Evolutionary conservation across 352 stramenopile genomes (phyloP).

Genomic region (Globisporangium takayamanum): DNA sequence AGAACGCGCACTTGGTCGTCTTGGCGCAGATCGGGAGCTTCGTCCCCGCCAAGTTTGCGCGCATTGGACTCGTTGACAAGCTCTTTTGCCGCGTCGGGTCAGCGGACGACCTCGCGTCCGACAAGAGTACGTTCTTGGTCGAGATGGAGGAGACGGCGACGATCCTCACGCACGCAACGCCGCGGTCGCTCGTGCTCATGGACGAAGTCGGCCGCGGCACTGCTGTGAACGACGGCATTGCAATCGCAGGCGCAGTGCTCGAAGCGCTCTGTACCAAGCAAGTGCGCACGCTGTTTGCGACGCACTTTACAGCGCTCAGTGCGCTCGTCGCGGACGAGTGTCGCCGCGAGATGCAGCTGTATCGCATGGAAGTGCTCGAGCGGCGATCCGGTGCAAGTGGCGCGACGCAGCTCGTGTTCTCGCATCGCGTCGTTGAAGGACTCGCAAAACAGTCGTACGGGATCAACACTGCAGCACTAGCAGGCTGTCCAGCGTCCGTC

Average conservation of each 20-base stretch:
- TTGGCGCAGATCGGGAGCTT: conserved; percentile 81
- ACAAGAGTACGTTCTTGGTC: conserved; percentile 84
- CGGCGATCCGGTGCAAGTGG: conserved; percentile 7
- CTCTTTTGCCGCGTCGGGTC: conserved; percentile 81
- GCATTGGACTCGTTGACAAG: conserved; percentile 68
- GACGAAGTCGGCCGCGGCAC: conserved; percentile 85
- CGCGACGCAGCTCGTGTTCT: conserved; percentile 49
- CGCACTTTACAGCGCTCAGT: conserved; percentile 73
- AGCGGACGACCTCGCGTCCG: conserved; percentile 67
- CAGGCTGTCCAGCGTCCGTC: conserved; percentile 49
- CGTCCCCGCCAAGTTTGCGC: conserved; percentile 66
- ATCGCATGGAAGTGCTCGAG: conserved; percentile 69
- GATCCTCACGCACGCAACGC: conserved; percentile 66
- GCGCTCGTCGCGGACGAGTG: conserved; percentile 29
- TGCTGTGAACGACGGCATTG: conserved; percentile 65
- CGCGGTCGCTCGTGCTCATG: conserved; percentile 81
- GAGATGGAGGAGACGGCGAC: conserved; percentile 86
- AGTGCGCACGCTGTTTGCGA: conserved; percentile 72
- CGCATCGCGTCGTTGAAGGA: conserved; percentile 65
- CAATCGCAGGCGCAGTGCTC: conserved; percentile 74
- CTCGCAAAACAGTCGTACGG: conserved; percentile 71
- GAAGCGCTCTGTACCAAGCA: conserved; percentile 55
- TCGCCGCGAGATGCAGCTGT: conserved; percentile 33
- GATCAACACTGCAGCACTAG: conserved; percentile 66
- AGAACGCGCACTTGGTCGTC: conserved; percentile 71